Evolutionary conservation across 225 moss, liverwort and hornwort genomes (phyloP), one percentile per base, ranked within the genome.

Genomic region (Lunularia cruciata): DNA sequence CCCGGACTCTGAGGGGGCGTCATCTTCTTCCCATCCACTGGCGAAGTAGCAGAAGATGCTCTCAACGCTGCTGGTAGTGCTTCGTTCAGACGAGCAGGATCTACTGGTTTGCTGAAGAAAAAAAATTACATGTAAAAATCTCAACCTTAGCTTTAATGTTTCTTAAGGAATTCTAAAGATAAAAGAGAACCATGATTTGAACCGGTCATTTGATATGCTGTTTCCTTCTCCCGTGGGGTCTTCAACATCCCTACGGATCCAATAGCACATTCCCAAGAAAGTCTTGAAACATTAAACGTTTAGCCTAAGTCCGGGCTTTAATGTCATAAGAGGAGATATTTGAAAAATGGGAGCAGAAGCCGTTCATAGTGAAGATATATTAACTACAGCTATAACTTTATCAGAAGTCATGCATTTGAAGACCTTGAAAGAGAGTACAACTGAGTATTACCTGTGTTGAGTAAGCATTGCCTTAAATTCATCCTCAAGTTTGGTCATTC

Each of bases 401-500:
- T n/a, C n/a, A n/a, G n/a, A n/a, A n/a, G n/a, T n/a, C n/a, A n/a
- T n/a, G n/a, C n/a, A n/a, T n/a, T n/a, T n/a, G n/a, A n/a, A n/a
- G n/a, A n/a, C n/a, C n/a, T n/a, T n/a, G n/a, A n/a, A n/a, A n/a
- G n/a, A n/a, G n/a, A n/a, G 37, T 38, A 36, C 18, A 38, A n/a
- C 5, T 23, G 7, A 11, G 35, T 70, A 67, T 57, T 65, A 94
- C 93, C 93, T 90, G 51, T 90, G 83, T 49, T 86, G 84, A 47
- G 33, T 67, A 33, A 90, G 76, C 34, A 90, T 57, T 53, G 76
- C 32, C 78, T 82, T 90, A 47, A 94, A 94, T 75, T 90, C 90
- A 15, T 94, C 90, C 63, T 86, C 90, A 37, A 94, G 79, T 60
- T 84, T 86, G 46, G 60, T 65, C 94, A 94, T 94, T 56, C 88